Base-by-base conservation (phyloP, 345 rosid species). In the Melastoma malabathricum region DNA sequence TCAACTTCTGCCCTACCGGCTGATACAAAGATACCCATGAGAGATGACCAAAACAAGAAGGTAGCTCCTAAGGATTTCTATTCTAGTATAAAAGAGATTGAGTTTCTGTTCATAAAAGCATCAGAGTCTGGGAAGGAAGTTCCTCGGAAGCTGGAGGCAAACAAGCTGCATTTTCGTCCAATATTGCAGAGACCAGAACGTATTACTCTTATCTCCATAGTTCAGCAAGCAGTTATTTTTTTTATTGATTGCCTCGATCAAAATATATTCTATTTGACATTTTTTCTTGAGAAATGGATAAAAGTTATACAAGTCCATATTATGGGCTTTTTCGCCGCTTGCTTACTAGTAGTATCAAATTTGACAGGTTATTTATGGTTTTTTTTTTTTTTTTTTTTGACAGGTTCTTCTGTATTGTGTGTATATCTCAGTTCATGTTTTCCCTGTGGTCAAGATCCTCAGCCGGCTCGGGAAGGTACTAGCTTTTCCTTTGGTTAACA, bases 131-230 rank as follows among this genome's bases (percentile, higher is more conserved):
- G 99, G 43, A 81, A 72, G 73, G 97, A 92, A 67, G 94, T 92
- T 68, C 83, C 95, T 25, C 83, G 93, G 72, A 87, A 87, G 95
- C 97, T 92, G 50, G 97, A 92, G 73, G 98, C 82, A 64, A 79
- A 92, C 66, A 73, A 82, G 63, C 60, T 84, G 66, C 89, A 77
- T 76, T 77, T 80, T 56, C 83, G 83, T 43, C 80, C 94, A n/a
- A 68, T 82, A 52, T 66, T 67, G 39, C 56, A 72, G 0, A 76
- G 69, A 46, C 82, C 74, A 75, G 77, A 79, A 62, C 72, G 96
- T 87, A 77, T 48, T 47, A 39, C 61, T 39, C 64, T 25, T 51
- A 7, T 51, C 20, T 51, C 44, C 18, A 16, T n/a, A 41, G 10
- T 22, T 50, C 0, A 16, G 20, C 41, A 9, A 0, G 41, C 41